phyloP scores from a whole-genome alignment of 129 eudicot genomes.

The Pseudognaphalium luteoalbum region DNA sequence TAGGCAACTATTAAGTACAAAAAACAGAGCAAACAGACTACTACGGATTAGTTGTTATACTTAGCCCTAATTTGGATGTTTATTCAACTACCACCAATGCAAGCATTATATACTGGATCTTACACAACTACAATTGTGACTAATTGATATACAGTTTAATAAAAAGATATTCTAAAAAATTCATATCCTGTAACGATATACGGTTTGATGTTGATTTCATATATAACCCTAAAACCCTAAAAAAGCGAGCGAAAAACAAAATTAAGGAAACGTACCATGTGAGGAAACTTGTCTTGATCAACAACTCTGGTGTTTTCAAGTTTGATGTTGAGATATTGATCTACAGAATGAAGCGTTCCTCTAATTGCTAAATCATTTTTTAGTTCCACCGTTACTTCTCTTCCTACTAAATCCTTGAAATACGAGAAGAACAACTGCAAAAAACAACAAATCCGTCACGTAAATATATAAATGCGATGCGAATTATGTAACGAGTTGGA shows the following conservation, averaged over 20 bases:
- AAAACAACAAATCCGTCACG: conserved; percentile 69
- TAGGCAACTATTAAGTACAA: not conserved
- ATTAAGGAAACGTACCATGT: conserved; percentile 59
- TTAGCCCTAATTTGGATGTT: not conserved
- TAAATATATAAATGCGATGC: not conserved
- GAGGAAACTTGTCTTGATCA: conserved; percentile 98
- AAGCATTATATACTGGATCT: not conserved
- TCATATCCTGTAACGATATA: not conserved
- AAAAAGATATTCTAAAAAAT: not conserved
- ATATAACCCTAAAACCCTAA: conserved; percentile 19
- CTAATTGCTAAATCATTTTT: conserved; percentile 94
- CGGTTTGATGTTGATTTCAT: not conserved
- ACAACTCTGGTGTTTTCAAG: conserved; percentile 97
- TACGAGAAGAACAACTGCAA: conserved; percentile 99
- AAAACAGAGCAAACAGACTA: not conserved
- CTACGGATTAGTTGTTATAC: not conserved
- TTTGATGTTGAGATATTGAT: conserved; percentile 94
- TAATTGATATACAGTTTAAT: not conserved
- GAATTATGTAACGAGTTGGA: not conserved
- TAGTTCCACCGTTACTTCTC: conserved; percentile 94
- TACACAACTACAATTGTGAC: not conserved
- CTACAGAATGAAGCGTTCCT: conserved; percentile 96
- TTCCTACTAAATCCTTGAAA: conserved; percentile 92
- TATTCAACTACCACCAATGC: not conserved
- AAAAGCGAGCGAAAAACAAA: not conserved